Base-by-base conservation (phyloP, 192 early-diverging fungal genomes). In the Mycoemilia scoparia region DNA sequence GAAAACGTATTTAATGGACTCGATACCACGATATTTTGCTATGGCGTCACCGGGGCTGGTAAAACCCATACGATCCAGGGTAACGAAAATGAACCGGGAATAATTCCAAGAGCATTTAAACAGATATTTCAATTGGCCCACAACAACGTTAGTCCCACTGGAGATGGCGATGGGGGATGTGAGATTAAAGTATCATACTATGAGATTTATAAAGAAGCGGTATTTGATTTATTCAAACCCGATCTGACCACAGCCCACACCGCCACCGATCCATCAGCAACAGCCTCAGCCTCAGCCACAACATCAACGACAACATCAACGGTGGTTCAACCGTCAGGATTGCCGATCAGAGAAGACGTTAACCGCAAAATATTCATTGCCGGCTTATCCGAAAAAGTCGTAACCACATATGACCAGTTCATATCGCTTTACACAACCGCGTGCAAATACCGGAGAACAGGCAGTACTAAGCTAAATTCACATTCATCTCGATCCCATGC, bases 31-130 rank as follows among this genome's bases (percentile, higher is more conserved):
- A 70, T 77, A 28, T 77, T 77, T 40, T 71, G 70, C 39, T 77
- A 75, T 29, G 74, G 74, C 16, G 70, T 73, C 18, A 77, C 72
- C 1, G 74, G 74, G 0, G 71, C 71, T 2, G 70, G 71, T 21
- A 78, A 78, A 24, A 78, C 76, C 8, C 52, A 70, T 36, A 74
- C 76, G 2, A 74, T 78, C 39, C 58, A 70, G 51, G 71, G 71
- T 1, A 54, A 36, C 0, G 45, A 57, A 10, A 12, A 31, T 1
- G 52, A 71, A 5, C 76, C 69, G 0, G 76, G 76, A 2, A 72
- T 78, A 5, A 69, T 78, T 23, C 69, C 70, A 2, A 58, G 69
- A 16, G 61, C 70, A 2, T 38, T 70, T 2, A 46, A 62, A 34
- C 60, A 60, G 19, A 48, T 78, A 19, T 74, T 78, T 36, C 50